These are phyloP conservation scores for Amanita fuliginea DNA, from an alignment of 768 basidiomycete species.

Conservation along the genomic window DNA sequence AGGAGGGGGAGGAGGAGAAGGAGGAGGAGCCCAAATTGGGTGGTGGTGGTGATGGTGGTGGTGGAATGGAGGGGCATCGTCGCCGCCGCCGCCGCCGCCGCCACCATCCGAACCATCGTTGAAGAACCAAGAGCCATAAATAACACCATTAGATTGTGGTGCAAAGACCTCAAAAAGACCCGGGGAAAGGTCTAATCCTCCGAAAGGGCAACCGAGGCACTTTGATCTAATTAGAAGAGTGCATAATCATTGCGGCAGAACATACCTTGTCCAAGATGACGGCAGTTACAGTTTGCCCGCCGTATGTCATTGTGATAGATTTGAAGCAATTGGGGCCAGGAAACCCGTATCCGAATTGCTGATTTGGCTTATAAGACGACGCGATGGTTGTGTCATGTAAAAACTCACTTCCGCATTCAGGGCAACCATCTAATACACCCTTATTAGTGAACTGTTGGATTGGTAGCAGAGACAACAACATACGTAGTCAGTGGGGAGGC, in stretches of 20 bases:
- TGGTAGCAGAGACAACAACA: slow-evolving; percentile 10
- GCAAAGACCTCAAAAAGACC: slow-evolving; percentile 62
- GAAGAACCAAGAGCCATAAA: slow-evolving; percentile 55
- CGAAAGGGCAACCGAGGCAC: slow-evolving; percentile 58
- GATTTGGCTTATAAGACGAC: background rate
- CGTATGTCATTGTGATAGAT: slow-evolving; percentile 47
- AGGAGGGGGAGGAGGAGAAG: background rate
- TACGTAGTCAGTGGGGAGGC: slow-evolving; percentile 31
- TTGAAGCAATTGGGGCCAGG: slow-evolving; percentile 58
- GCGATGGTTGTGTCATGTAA: background rate
- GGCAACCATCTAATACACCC: slow-evolving; percentile 36
- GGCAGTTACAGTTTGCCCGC: slow-evolving; percentile 49
- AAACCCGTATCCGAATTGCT: slow-evolving; percentile 48
- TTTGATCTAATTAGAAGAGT: slow-evolving; percentile 13
- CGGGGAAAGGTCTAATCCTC: slow-evolving; percentile 57
- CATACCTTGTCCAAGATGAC: slow-evolving; percentile 51
- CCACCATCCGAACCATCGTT: slow-evolving; percentile 24
- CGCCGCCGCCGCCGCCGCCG: slow-evolving; percentile 14
- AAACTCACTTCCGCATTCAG: slow-evolving; percentile 29
- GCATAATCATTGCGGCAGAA: background rate
- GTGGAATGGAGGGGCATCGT: background rate
- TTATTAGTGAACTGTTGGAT: slow-evolving; percentile 1
- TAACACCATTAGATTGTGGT: slow-evolving; percentile 31
- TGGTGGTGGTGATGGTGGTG: background rate
- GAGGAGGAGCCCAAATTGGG: background rate